Conservation (phyloP, 1,284 basidiomycete genomes). For the Irpex sp. region DNA sequence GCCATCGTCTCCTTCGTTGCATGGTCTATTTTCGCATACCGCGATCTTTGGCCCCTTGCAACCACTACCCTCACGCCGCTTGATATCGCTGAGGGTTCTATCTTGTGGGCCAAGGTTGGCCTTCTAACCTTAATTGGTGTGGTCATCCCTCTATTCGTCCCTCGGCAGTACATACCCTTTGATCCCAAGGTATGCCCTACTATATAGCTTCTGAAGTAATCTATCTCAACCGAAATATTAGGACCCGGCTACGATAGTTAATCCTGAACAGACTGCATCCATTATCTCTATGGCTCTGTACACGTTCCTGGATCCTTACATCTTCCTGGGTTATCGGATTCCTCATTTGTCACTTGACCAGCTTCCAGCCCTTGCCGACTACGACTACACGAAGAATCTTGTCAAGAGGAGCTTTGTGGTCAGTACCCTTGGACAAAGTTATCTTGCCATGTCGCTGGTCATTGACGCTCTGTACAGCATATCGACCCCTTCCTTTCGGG, state of each 20-base stretch:
- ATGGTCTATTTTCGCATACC: constrained; percentile 42
- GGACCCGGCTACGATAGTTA: constrained; percentile 40
- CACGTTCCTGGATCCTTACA: constrained; percentile 46
- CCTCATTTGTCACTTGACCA: constrained; percentile 27
- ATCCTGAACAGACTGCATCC: constrained; percentile 67
- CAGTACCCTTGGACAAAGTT: neutral
- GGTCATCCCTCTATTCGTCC: constrained; percentile 44
- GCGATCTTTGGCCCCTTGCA: constrained; percentile 48
- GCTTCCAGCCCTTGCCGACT: constrained; percentile 43
- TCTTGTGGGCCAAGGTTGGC: constrained; percentile 35
- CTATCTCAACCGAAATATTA: constrained; percentile 12
- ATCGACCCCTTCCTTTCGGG: neutral
- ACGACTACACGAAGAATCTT: constrained; percentile 38
- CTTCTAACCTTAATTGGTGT: constrained; percentile 38
- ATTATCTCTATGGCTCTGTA: constrained; percentile 53
- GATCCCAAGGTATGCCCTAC: constrained; percentile 30
- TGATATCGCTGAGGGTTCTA: constrained; percentile 35
- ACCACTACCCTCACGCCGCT: constrained; percentile 37
- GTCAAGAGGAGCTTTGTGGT: constrained; percentile 26
- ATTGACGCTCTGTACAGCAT: neutral
- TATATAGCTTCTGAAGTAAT: neutral
- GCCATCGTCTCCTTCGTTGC: constrained; percentile 34
- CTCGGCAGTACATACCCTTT: constrained; percentile 42
- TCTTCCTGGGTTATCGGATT: constrained; percentile 24
- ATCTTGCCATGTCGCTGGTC: neutral